Evolutionary conservation across 352 stramenopile species (phyloP), one percentile per base, ranked within the genome.

Genomic region (Phytophthora hibernalis): DNA sequence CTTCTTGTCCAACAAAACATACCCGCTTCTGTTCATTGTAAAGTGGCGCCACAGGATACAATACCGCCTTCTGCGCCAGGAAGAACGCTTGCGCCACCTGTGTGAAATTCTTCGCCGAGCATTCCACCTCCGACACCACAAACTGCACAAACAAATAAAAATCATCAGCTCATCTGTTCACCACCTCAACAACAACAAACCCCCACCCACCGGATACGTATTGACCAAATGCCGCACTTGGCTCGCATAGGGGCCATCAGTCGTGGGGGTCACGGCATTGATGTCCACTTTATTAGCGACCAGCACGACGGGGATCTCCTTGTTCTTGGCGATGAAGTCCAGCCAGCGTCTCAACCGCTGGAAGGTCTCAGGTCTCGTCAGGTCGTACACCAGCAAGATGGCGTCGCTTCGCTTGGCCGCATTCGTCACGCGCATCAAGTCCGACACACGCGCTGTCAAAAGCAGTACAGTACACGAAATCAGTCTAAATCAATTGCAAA

Each of bases 281-380:
- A 95, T 83, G 57, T 97, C 90, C 61, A 86, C 87, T 55, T 97
- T 97, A 75, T 96, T 96, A 42, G 82, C 90, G 10, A 96, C 89
- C 18, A 97, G 71, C 57, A 97, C 85, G 28, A 97, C 91, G 3
- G 90, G 87, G 24, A 97, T 79, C 54, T 94, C 84, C 65, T 92
- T 94, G 69, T 89, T 90, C n/a, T 87, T 82, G 38, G 89, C 86
- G 49, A 95, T 94, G 40, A 95, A 86, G 50, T 96, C 86, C 35
- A 96, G 81, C 89, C 88, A 96, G 10, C 87, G 82, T 13, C 84
- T 80, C 47, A 96, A 61, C 4, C 87, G 81, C 71, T 96, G 87
- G 65, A 94, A 95, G 0, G 89, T 95, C 71, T 95, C 88, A 1
- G 86, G 84, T 15, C 87, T 86, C 57, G 81, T 94, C 45, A 96